A percentile compares a stretch with the other conserved stretches of the same genome.
Evolutionary conservation across 1,284 basidiomycete genomes (phyloP).

Genomic region (Taiwanofungus camphoratus): DNA sequence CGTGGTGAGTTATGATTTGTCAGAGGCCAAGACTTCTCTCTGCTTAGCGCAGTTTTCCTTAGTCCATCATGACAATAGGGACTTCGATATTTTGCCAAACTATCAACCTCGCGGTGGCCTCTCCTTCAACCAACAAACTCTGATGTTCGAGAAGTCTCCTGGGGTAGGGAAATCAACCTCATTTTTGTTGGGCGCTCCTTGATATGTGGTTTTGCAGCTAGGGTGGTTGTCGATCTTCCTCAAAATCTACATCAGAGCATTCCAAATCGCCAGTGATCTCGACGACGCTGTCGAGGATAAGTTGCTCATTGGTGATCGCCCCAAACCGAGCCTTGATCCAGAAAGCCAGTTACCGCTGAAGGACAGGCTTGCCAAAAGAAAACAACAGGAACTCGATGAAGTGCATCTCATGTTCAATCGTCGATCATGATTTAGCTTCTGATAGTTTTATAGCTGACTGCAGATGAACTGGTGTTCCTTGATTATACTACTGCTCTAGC

Average conservation of each 20-base stretch:
- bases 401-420: conserved; percentile 26
- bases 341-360: conserved; percentile 46
- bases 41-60: conserved; percentile 6
- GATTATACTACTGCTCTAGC: conserved; percentile 56
- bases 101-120: conserved; percentile 57
- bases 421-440: too few relatives aligned
- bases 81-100: conserved; percentile 71
- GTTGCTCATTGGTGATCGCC: conserved; percentile 70
- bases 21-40: background rate
- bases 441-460: conserved; percentile 50
- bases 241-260: conserved; percentile 68
- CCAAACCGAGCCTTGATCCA: conserved; percentile 52
- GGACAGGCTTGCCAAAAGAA: conserved; percentile 47
- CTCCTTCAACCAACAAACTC: conserved; percentile 59
- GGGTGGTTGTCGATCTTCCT: conserved; percentile 69
- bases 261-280: conserved; percentile 72
- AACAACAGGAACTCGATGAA: conserved; percentile 50
- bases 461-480: conserved; percentile 51
- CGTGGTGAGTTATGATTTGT: conserved; percentile 43
- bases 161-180: conserved; percentile 41
- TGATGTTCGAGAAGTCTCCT: conserved; percentile 54
- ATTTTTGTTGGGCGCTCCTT: background rate
- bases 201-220: conserved; percentile 37
- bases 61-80: conserved; percentile 80
- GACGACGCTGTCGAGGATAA: conserved; percentile 74